Base-by-base conservation (phyloP, 2,329 filamentous ascomycete genomes). In the Mycosphaerella sp. region DNA sequence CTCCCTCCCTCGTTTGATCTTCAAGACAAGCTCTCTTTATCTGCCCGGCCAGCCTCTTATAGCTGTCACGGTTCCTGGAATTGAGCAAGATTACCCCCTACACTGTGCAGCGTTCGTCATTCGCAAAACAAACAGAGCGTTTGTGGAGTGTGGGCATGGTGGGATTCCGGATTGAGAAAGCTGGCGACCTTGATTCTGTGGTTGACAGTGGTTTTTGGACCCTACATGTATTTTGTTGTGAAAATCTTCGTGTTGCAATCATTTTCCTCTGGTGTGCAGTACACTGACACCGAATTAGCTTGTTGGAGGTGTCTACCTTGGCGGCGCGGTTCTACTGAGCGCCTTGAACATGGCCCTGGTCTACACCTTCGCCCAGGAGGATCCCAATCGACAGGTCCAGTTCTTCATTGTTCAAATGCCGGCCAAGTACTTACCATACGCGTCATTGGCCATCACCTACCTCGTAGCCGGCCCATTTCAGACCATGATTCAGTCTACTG, bases 331-430 rank as follows among this genome's bases (percentile, higher is more conserved):
- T 42, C 82, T 85, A 57, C 66, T 76, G 45, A 59, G 56, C 60
- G 68, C 86, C 10, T 77, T 98, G 48, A 83, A 86, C 46, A 75
- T 95, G 54, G 88, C 89, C 36, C 79, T 95, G 65, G 76, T 80
- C 44, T 96, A 96, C 68, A 95, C 89, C 5, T 87, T 82, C 58
- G 83, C 84, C 1, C 89, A 95, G 69, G 90, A 95, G 63, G 87
- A 91, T 66, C 82, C 87, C 30, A 87, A 87, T 44, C 76, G 77
- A 61, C 85, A 85, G 66, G 80, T 86, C 5, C 84, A 78, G 49
- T 91, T 94, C 67, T 87, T 89, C 72, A 80, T 97, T 65, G 71
- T 96, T 61, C 86, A 81, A 35, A 86, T 97, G 53, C 89, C 88
- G 6, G 82, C 89, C 12, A 88, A 91, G 67, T 80, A 84, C 64